These are phyloP conservation scores for Hysterangium stoloniferum DNA, from an alignment of 768 basidiomycete genomes.

Conservation along the genomic window DNA sequence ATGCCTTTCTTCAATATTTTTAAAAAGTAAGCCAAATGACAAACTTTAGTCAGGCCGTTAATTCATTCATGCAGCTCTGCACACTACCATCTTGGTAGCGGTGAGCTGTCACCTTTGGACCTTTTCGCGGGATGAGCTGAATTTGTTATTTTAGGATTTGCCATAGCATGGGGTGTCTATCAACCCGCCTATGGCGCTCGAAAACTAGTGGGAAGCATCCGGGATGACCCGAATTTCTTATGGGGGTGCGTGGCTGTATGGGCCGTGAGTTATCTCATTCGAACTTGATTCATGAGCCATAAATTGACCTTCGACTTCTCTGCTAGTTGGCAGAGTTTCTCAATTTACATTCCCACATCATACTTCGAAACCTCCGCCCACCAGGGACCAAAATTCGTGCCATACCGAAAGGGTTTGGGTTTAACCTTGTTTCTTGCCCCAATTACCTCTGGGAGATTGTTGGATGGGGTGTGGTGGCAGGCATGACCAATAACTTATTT, in stretches of 20 bases:
- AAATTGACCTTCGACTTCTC: constrained; percentile 6
- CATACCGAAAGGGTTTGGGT: constrained; percentile 93
- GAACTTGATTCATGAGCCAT: neutral
- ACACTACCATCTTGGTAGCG: constrained; percentile 82
- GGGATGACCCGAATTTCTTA: constrained; percentile 62
- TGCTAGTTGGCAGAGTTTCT: constrained; percentile 74
- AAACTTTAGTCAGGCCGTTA: neutral
- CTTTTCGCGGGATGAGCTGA: neutral
- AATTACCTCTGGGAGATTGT: constrained; percentile 92
- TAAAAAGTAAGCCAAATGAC: constrained; percentile 60
- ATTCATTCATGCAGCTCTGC: constrained; percentile 51
- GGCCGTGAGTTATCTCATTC: constrained; percentile 49
- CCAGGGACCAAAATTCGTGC: constrained; percentile 66
- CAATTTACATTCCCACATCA: constrained; percentile 78
- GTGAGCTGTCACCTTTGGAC: constrained; percentile 23
- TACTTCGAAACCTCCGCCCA: constrained; percentile 77
- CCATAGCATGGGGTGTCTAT: constrained; percentile 76
- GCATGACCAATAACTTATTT: constrained; percentile 70
- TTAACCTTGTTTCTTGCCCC: constrained; percentile 77
- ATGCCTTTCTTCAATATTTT: constrained; percentile 85
- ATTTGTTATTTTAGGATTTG: constrained; percentile 40
- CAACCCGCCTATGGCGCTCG: constrained; percentile 69
- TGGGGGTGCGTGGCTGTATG: constrained; percentile 58
- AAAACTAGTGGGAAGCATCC: constrained; percentile 51
- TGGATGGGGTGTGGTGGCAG: constrained; percentile 61